These are phyloP conservation scores for Paramecium sonneborni DNA, from an alignment of 73 alveolate species.

Conservation along the genomic window DNA sequence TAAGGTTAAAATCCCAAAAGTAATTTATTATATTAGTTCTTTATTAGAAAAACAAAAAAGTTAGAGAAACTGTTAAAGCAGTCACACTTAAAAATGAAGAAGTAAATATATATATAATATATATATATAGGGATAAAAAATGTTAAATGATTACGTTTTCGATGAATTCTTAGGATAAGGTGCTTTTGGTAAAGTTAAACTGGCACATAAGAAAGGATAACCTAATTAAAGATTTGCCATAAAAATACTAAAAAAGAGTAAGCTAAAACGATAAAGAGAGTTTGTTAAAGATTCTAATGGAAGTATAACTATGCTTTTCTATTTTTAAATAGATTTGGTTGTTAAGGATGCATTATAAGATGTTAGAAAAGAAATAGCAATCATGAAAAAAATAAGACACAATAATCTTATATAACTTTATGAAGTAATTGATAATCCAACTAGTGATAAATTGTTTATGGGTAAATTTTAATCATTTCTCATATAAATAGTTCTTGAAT, in stretches of 20 bases:
- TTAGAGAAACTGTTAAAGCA: conserved; percentile 44
- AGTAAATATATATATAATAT: background rate
- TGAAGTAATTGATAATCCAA: conserved; percentile 96
- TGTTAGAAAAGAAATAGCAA: conserved; percentile 92
- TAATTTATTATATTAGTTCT: background rate
- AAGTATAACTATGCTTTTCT: conserved; percentile 55
- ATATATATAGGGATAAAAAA: conserved; percentile 46
- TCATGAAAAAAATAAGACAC: conserved; percentile 93
- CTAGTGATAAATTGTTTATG: conserved; percentile 89
- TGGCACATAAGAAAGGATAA: conserved; percentile 51
- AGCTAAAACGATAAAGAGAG: conserved; percentile 57
- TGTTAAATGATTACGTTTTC: conserved; percentile 62
- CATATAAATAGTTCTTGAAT: conserved; percentile 76
- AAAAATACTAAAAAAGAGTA: conserved; percentile 56
- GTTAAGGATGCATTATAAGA: conserved; percentile 80
- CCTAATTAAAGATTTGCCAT: conserved; percentile 24
- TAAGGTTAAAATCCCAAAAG: conserved; percentile 29
- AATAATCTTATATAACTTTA: conserved; percentile 84
- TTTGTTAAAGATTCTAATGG: conserved; percentile 82
- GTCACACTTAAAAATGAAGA: conserved; percentile 27
- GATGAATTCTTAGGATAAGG: conserved; percentile 64
- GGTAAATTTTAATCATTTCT: conserved; percentile 47
- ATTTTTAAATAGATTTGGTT: conserved; percentile 61
- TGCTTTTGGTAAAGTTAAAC: conserved; percentile 65
- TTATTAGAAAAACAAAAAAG: conserved; percentile 23